These are phyloP conservation scores for Fusarium hostae DNA, from an alignment of 2,329 filamentous ascomycete species.

Conservation along the genomic window DNA sequence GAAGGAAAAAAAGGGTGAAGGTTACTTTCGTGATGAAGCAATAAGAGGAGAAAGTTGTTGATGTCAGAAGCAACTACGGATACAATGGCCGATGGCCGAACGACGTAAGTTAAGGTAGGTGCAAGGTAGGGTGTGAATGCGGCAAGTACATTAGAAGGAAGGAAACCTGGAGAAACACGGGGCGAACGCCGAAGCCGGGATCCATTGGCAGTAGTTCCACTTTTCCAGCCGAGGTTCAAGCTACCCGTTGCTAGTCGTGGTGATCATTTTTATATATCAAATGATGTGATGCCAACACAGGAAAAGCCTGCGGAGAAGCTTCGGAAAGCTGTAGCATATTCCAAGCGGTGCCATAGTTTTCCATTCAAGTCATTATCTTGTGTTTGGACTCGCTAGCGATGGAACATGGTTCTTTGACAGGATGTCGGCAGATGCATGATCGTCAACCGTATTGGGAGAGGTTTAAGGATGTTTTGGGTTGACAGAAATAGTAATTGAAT, in stretches of 20 bases:
- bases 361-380: neutral
- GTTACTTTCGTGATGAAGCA: constrained; percentile 4
- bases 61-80: constrained; percentile 42
- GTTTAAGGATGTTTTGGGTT: neutral
- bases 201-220: constrained; percentile 33
- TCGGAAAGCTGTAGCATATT: constrained; percentile 28
- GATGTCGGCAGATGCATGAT: constrained; percentile 14
- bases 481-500: neutral
- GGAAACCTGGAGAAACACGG: constrained; percentile 47
- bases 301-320: constrained; percentile 8
- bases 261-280: constrained; percentile 8
- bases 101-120: neutral
- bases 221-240: constrained; percentile 41
- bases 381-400: neutral
- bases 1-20: neutral
- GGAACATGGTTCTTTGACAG: neutral
- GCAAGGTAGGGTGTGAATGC: constrained; percentile 14
- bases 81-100: constrained; percentile 23
- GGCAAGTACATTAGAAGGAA: constrained; percentile 10
- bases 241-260: constrained; percentile 8
- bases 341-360: constrained; percentile 11
- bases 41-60: constrained; percentile 22
- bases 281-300: constrained; percentile 13
- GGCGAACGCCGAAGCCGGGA: constrained; percentile 42
- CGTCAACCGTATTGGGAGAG: neutral